These are phyloP conservation scores for Naumovozyma dairenensis DNA, from an alignment of 805 yeast species.

Conservation along the genomic window DNA sequence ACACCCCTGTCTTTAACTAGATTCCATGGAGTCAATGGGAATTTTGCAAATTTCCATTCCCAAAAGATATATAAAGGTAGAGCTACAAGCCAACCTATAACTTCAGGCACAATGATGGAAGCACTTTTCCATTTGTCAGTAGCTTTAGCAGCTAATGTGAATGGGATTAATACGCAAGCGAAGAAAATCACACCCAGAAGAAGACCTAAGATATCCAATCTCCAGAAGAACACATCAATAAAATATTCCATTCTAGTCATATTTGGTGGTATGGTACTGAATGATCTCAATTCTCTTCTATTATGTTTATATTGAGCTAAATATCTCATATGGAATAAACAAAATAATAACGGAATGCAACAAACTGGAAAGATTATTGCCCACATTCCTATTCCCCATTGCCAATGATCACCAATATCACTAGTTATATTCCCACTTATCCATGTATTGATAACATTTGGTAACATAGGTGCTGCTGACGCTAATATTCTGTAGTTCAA, in stretches of 20 bases:
- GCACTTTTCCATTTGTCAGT: constrained; percentile 44
- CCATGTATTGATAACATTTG: constrained; percentile 67
- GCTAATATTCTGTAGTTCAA: constrained; percentile 56
- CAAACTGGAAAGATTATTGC: constrained; percentile 47
- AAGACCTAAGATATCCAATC: constrained; percentile 51
- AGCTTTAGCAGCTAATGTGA: constrained; percentile 59
- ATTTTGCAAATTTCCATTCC: constrained; percentile 44
- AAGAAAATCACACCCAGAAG: constrained; percentile 45
- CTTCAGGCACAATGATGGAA: constrained; percentile 53
- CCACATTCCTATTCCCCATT: constrained; percentile 53
- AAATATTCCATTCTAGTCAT: constrained; percentile 17
- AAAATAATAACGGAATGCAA: constrained; percentile 38
- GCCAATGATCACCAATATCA: constrained; percentile 33
- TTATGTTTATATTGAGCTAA: constrained; percentile 37
- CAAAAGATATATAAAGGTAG: constrained; percentile 46
- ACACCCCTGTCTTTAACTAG: constrained; percentile 54
- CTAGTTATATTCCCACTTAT: constrained; percentile 44
- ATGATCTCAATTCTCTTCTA: constrained; percentile 10
- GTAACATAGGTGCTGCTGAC: constrained; percentile 54
- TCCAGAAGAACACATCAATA: constrained; percentile 43
- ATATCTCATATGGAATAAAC: constrained; percentile 39
- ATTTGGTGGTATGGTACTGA: neutral
- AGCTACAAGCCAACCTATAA: constrained; percentile 41
- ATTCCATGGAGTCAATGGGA: constrained; percentile 47
- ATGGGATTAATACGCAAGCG: constrained; percentile 54